Conservation (phyloP, 169 alveolate species). For the Fabrea salina region DNA sequence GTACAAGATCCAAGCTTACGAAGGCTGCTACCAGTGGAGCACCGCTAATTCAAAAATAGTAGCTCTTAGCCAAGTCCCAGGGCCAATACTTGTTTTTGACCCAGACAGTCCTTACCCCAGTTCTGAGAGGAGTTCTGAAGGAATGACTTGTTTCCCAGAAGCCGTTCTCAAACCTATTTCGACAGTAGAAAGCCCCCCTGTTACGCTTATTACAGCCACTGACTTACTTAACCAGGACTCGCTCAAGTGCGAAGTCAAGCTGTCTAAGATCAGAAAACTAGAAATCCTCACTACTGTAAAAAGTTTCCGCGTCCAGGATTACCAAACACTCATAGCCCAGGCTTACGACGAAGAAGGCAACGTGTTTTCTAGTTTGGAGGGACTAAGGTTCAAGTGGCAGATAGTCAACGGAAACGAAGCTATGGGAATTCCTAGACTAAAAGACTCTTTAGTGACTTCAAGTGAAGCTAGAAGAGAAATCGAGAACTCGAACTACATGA, state of each 20-base stretch:
- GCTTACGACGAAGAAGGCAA: slow-evolving; percentile 35
- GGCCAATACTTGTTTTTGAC: neutral
- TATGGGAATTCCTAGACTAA: slow-evolving; percentile 3
- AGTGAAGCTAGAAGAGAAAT: slow-evolving; percentile 25
- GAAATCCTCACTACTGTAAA: slow-evolving; percentile 26
- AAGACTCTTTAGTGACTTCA: neutral
- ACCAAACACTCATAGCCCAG: slow-evolving; percentile 12
- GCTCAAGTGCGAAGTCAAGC: slow-evolving; percentile 32
- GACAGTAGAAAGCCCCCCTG: slow-evolving; percentile 23
- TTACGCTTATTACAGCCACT: slow-evolving; percentile 14
- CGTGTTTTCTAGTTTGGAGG: slow-evolving; percentile 27
- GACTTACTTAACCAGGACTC: neutral
- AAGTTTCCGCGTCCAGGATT: slow-evolving; percentile 30
- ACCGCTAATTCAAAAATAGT: slow-evolving; percentile 33
- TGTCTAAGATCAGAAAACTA: neutral
- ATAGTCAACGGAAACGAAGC: slow-evolving; percentile 9
- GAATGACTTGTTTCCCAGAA: neutral
- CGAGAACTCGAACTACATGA: slow-evolving; percentile 12
- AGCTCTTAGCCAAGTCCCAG: neutral
- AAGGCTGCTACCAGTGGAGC: slow-evolving; percentile 32
- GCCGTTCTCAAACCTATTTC: slow-evolving; percentile 30
- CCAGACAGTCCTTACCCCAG: neutral
- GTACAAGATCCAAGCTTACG: slow-evolving; percentile 25
- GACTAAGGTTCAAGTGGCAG: slow-evolving; percentile 31
- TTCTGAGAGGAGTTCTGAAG: slow-evolving; percentile 6